These are phyloP conservation scores for Ambispora gerdemannii DNA, from an alignment of 192 early-diverging fungal species.

Conservation along the genomic window DNA sequence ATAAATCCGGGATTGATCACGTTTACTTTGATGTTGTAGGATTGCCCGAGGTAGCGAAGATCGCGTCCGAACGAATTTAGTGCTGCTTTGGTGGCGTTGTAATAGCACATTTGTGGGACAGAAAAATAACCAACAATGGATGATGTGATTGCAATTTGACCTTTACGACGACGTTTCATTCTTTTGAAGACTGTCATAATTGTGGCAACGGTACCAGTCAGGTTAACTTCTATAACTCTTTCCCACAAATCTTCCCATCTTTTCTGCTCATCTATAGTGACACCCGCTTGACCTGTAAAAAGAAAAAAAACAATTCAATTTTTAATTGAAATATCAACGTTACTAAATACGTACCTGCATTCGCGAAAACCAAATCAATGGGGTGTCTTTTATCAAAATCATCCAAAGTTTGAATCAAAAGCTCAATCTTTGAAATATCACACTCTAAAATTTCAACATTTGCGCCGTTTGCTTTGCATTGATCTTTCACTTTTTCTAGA, in stretches of 20 bases:
- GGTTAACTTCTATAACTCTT: conserved; percentile 26
- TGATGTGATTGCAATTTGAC: conserved; percentile 34
- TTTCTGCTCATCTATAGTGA: conserved; percentile 5
- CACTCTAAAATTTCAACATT: neutral
- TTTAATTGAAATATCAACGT: neutral
- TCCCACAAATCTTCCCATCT: conserved; percentile 16
- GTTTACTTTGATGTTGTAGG: conserved; percentile 19
- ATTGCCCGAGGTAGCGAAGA: conserved; percentile 28
- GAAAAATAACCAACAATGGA: conserved; percentile 7
- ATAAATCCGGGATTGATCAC: conserved; percentile 31
- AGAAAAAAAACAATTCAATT: neutral
- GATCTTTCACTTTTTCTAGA: conserved; percentile 10
- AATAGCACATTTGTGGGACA: conserved; percentile 12
- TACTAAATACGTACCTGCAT: conserved; percentile 19
- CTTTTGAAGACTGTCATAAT: conserved; percentile 30
- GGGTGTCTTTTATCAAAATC: conserved; percentile 19
- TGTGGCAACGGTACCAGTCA: conserved; percentile 25
- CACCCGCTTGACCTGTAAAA: conserved; percentile 16
- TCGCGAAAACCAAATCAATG: conserved; percentile 35
- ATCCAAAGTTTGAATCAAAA: conserved; percentile 21
- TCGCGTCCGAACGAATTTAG: conserved; percentile 30
- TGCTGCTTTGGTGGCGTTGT: conserved; percentile 32
- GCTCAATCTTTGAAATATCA: conserved; percentile 29
- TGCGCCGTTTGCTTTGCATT: neutral
- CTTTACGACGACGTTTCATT: conserved; percentile 21